phyloP scores from a whole-genome alignment of 495 filamentous ascomycete species.

The Talaromyces adpressus region DNA sequence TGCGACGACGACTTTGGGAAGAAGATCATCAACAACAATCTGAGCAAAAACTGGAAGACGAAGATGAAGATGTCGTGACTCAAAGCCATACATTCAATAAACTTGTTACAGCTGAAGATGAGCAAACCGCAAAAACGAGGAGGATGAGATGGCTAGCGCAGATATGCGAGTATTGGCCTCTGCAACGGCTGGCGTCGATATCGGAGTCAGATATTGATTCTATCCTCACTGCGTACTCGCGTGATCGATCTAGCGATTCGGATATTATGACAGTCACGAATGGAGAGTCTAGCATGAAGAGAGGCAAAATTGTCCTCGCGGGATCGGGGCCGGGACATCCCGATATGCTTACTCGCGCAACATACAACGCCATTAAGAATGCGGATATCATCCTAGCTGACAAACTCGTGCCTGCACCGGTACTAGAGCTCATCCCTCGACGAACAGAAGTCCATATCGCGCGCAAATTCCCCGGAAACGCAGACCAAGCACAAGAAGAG shows the following conservation, averaged over 20 bases:
- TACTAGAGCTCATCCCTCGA: conserved; percentile 84
- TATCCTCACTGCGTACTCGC: conserved; percentile 61
- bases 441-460: conserved; percentile 87
- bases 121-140: conserved; percentile 67
- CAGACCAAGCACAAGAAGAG: conserved; percentile 87
- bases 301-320: conserved; percentile 75
- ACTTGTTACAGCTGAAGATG: conserved; percentile 64
- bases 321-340: conserved; percentile 93
- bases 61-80: conserved; percentile 77
- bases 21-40: conserved; percentile 59
- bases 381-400: conserved; percentile 91
- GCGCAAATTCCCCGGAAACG: conserved; percentile 95
- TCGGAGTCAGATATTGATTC: conserved; percentile 69
- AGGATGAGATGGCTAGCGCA: conserved; percentile 90
- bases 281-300: conserved; percentile 11
- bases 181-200: conserved; percentile 71
- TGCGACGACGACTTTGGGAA: conserved; percentile 69
- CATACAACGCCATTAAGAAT: conserved; percentile 72
- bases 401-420: conserved; percentile 85
- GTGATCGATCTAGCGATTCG: conserved; percentile 11
- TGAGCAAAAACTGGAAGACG: conserved; percentile 40
- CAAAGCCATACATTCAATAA: conserved; percentile 84
- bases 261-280: conserved; percentile 12
- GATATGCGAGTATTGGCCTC: conserved; percentile 98
- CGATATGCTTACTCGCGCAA: conserved; percentile 81